Base-by-base conservation (phyloP, 2,329 filamentous ascomycete species). In the Thelonectria blattea region DNA sequence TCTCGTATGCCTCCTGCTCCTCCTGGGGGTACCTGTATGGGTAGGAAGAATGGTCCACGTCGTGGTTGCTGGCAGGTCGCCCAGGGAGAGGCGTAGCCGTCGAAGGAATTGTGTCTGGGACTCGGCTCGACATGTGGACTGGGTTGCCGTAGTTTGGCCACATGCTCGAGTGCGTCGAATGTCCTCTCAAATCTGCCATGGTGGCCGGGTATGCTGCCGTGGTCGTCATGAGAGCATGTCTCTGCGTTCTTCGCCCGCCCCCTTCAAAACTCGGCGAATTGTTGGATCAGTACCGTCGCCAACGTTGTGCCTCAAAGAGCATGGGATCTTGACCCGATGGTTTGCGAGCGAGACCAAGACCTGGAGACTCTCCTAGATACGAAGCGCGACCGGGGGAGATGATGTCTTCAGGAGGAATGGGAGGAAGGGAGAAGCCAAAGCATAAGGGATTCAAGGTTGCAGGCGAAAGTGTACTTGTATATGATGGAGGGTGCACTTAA, bases 171-270 rank as follows among this genome's bases (percentile, higher is more conserved):
- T 86, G 84, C 73, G 81, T 76, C 71, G 83, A 77, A 76, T 87
- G 85, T 73, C 79, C 78, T 81, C 86, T 86, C 79, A 87, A 74
- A 74, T 87, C 85, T 82, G 85, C 83, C 85, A 87, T 87, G 74
- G 80, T 84, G 73, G 82, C 81, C 78, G 84, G 82, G 75, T 86
- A 85, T 67, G 83, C 84, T 75, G 83, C 78, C 72, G 82, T 83
- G 78, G 83, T 84, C 80, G 84, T 85, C 83, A 86, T 86, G 81
- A 77, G 82, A 79, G 73, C 82, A 83, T 85, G 72, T 79, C 80
- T 72, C 66, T 64, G 61, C 59, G 62, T 55, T 62, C 51, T 48
- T 59, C 62, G 56, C 58, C 61, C 3, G 58, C 68, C 66, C 65
- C 65, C 60, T 63, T 67, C 64, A 68, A 66, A 30, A 60, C 60